Conservation (phyloP, 495 filamentous ascomycete species). For the Daldinia childiae region DNA sequence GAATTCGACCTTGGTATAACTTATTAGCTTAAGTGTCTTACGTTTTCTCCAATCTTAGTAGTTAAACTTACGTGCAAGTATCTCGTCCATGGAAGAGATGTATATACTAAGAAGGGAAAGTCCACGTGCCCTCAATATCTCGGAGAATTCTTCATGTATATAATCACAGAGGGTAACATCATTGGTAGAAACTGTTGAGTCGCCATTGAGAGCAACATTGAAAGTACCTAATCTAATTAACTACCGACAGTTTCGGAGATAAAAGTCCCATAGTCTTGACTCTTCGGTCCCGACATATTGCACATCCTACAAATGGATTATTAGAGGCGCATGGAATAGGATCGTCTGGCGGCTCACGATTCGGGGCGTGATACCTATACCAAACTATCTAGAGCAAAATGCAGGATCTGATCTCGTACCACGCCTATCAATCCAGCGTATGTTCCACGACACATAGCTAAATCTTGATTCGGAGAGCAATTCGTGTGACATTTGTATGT, state of each 20-base stretch:
- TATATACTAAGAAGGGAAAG: neutral
- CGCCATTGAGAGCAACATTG: neutral
- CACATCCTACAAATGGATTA: neutral
- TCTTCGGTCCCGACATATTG: conserved; percentile 1
- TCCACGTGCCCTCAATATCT: neutral
- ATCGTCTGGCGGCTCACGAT: neutral
- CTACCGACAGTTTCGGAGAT: conserved; percentile 2
- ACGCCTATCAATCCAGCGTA: neutral
- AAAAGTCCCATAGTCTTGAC: neutral
- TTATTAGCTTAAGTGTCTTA: too few species aligned
- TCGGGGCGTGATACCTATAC: neutral
- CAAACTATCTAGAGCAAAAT: neutral
- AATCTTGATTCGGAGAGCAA: neutral
- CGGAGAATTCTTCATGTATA: neutral
- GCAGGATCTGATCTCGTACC: conserved; percentile 4
- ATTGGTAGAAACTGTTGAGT: conserved; percentile 5
- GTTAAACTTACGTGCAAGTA: neutral
- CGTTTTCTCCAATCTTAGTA: too few species aligned
- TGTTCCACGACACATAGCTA: conserved; percentile 2
- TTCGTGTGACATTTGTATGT: conserved; percentile 1
- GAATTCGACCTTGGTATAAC: too few species aligned
- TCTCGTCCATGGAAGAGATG: neutral
- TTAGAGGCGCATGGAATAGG: neutral
- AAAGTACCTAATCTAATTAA: neutral
- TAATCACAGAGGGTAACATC: neutral